Percentiles rank a stretch among this genome's conserved stretches.
These are phyloP conservation scores for Lyophyllum semitale DNA, from an alignment of 768 basidiomycete species.

Conservation along the genomic window DNA sequence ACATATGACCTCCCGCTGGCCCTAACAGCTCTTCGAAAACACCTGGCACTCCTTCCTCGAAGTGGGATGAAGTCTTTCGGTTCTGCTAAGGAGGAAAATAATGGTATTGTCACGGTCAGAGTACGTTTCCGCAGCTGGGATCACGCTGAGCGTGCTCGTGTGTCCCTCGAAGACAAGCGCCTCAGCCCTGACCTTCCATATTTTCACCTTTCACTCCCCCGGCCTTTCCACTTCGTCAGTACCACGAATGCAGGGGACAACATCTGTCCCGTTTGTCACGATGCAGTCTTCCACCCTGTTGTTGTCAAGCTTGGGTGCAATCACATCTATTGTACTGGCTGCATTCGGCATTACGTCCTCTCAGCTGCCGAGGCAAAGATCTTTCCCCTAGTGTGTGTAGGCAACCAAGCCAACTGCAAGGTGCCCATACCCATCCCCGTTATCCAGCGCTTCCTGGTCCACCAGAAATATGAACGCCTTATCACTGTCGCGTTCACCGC, in stretches of 20 bases:
- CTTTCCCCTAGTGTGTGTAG: conserved; percentile 70
- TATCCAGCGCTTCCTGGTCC: conserved; percentile 51
- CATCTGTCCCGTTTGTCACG: conserved; percentile 58
- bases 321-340: conserved; percentile 51
- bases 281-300: conserved; percentile 39
- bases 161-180: conserved; percentile 32
- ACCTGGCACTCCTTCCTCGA: conserved; percentile 21
- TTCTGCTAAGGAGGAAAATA: conserved; percentile 18
- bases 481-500: conserved; percentile 53
- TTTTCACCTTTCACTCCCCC: conserved; percentile 46
- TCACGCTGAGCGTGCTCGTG: conserved; percentile 41
- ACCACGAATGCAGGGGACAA: conserved; percentile 22
- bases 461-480: conserved; percentile 51
- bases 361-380: conserved; percentile 39
- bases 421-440: conserved; percentile 57
- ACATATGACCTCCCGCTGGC: conserved; percentile 19
- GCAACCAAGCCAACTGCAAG: conserved; percentile 55
- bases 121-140: conserved; percentile 53
- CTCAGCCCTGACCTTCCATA: conserved; percentile 29
- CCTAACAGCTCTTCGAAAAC: conserved; percentile 21
- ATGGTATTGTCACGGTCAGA: conserved; percentile 35
- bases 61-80: conserved; percentile 27
- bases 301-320: conserved; percentile 46
- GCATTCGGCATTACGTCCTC: conserved; percentile 47
- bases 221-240: conserved; percentile 52